Base-by-base conservation (phyloP, 2,329 filamentous ascomycete species). In the Fusarium odoratissimum region DNA sequence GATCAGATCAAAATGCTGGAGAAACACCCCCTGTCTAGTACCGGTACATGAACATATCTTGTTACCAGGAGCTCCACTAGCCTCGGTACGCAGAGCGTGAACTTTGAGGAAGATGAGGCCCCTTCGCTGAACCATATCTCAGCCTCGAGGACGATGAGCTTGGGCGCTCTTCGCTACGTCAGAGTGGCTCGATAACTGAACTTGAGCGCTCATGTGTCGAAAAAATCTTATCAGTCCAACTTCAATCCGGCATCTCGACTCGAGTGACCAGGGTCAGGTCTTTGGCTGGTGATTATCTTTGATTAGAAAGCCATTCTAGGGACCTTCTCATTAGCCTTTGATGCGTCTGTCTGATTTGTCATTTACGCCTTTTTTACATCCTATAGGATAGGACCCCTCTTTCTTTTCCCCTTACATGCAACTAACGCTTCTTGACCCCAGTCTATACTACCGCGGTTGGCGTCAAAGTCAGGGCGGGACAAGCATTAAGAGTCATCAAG, bases 1-100 rank as follows among this genome's bases (percentile, higher is more conserved):
- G 51, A 61, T 64, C 35, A 45, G 52, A 61, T 60, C 48, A 72
- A 64, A 58, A 57, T 62, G 35, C 56, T 55, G 49, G 64, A 63
- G 46, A 45, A 55, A 40, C 31, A 33, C 45, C 58, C 41, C 33
- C 45, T 55, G 46, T 41, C 30, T 60, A 56, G 55, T 49, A 58
- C 41, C 41, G 55, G 33, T 57, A 67, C 38, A 66, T 45, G 42
- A 25, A 42, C 33, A 21, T 48, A 44, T 65, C 37, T 46, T 52
- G 64, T 52, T 69, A 41, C 63, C 69, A 45, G 58, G 44, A 49
- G 17, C 46, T 59, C 70, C 60, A 70, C 69, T 49, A 72, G 64
- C 70, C 70, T 72, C 70, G 65, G 69, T 54, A 71, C 56, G 40
- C 51, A 58, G 30, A 64, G 45, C 52, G 46, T 67, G 69, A 25